A percentile compares a stretch with the other conserved stretches of the same genome.
These are phyloP conservation scores for Agaricus subrufescens DNA, from an alignment of 768 basidiomycete species.

Conservation along the genomic window DNA sequence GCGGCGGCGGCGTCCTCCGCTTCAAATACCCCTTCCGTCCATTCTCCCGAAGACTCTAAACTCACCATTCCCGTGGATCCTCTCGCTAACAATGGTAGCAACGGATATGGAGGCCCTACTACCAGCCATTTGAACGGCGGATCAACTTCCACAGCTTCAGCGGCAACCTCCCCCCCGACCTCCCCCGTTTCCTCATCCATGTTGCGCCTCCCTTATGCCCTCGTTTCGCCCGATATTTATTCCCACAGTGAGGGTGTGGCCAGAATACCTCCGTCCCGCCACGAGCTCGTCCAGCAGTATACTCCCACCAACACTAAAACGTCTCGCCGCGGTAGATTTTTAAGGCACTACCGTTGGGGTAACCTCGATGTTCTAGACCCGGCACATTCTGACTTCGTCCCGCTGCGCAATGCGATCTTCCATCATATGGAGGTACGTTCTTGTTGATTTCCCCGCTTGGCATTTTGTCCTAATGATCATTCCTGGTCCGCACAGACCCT, in stretches of 20 bases:
- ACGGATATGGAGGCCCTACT: conserved; percentile 1
- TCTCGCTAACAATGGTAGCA: conserved; percentile 43
- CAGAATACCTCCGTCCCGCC: conserved; percentile 52
- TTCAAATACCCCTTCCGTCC: neutral
- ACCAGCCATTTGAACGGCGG: conserved; percentile 44
- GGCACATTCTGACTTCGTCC: conserved; percentile 75
- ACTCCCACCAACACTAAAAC: conserved; percentile 51
- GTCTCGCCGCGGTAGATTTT: conserved; percentile 57
- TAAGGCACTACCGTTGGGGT: conserved; percentile 81
- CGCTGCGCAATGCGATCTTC: conserved; percentile 75
- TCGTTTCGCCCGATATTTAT: conserved; percentile 80
- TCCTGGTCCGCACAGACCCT: conserved; percentile 49
- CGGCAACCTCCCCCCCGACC: conserved; percentile 56
- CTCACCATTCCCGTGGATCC: conserved; percentile 31
- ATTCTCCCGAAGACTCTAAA: conserved; percentile 4
- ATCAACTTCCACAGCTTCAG: conserved; percentile 25
- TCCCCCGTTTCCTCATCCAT: conserved; percentile 59
- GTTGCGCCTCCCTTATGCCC: conserved; percentile 74
- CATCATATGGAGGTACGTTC: conserved; percentile 81
- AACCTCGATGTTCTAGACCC: conserved; percentile 75
- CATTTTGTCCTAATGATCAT: conserved; percentile 15
- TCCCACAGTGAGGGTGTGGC: conserved; percentile 79
- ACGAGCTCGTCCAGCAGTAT: conserved; percentile 73
- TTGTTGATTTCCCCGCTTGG: conserved; percentile 9
- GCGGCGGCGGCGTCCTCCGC: conserved; percentile 23